Base-by-base conservation (phyloP, 805 yeast species). In the Teunomyces barrocoloradensis region DNA sequence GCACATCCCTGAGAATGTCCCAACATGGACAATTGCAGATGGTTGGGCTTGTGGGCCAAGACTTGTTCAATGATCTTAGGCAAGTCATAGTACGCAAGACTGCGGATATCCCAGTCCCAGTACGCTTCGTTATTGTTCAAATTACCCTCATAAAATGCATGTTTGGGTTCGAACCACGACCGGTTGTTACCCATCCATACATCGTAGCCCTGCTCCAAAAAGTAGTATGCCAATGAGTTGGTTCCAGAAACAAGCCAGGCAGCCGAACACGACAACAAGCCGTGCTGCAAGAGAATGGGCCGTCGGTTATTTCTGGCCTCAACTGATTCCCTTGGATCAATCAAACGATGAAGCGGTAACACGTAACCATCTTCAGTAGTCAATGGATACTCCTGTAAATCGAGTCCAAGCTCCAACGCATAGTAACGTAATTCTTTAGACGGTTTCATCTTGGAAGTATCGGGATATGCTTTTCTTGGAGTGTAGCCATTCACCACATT, bases 1-100 rank as follows among this genome's bases (percentile, higher is more conserved):
- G 97, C 82, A 1, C 97, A 90, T 0, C 98, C 98, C 66, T 94
- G 98, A 12, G 96, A 88, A 62, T 92, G 99, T 1, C 91, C 91
- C 7, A 84, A 75, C 18, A 92, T 65, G 0, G 85, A 75, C 6
- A 91, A 56, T 55, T 82, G 78, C 3, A 61, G 59, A 44, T 63
- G 71, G 42, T 63, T 44, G 0, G 79, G 72, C 45, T 68, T 65
- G 46, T 68, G 71, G 1, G 61, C 49, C 30, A 83, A 63, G 0
- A 90, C 85, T 46, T 77, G 75, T 30, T 83, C 79, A 6, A 91
- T 73, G 66, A 92, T 70, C 15, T 87, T 75, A 1, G 96, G 87
- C 36, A 94, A 65, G 63, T 92, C 99, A 57, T 72, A 80, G 48
- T 75, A 73, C 0, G 91, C 92, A 83, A 94, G 81, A 40, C 89